Evolutionary conservation across 1,139 yeast genomes (phyloP), one percentile per base, ranked within the genome.

Genomic region (Ashbya aceris): DNA sequence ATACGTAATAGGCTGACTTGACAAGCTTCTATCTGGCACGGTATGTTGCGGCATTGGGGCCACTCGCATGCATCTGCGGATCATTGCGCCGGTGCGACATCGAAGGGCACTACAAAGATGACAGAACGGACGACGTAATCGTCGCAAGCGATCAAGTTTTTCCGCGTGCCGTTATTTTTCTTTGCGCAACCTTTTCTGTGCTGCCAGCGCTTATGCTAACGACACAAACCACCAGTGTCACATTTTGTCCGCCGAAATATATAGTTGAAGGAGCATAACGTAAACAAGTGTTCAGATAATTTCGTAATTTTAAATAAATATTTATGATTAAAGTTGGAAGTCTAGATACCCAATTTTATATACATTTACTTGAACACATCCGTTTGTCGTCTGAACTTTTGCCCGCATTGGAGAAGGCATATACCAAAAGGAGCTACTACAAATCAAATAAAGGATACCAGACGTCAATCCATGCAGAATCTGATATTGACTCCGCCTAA

Each of bases 401-500:
- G 17, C 29, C 14, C 11, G 29, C 11, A n/a, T 34, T 34, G 27
- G 37, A 34, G 27, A 10, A 34, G 11, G 27, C 17, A 9, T 20
- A 34, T 34, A 20, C 29, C 29, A 34, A 34, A 34, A 34, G 31
- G 29, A 34, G 37, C 37, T 34, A 34, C 27, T 20, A 20, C 9
- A 34, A 34, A 20, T 34, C 12, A 14, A 34, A 34, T 34, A 34
- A 34, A 34, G 27, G 29, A 20, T 20, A 14, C 37, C 27, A 23
- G 29, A 14, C 17, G 27, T 23, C n/a, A n/a, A 10, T 29, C 10
- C n/a, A 34, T 34, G 37, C 37, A 34, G 27, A 34, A 34, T 23
- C 37, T 34, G 37, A 34, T 34, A 34, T 34, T 34, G 27, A 34
- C n/a, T 23, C 37, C 27, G 6, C 37, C 37, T 9, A 10, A 9